A percentile compares a stretch with the other conserved stretches of the same genome.
Conservation (phyloP, 1,284 basidiomycete genomes). For the Fistulinella staudtii region DNA sequence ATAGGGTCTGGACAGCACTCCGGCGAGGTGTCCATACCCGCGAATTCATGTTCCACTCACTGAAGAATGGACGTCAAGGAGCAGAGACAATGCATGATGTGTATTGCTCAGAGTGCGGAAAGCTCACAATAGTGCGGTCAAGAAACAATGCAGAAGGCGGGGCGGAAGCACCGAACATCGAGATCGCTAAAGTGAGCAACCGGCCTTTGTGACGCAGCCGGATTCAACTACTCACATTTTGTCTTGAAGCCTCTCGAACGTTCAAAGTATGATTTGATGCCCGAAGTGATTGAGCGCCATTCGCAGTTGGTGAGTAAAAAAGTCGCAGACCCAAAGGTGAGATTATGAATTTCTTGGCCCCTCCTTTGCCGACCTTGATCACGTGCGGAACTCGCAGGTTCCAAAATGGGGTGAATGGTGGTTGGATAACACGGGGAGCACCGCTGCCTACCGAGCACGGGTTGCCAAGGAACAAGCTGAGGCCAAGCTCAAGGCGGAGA, state of each 20-base stretch:
- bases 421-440: constrained; percentile 16
- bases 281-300: constrained; percentile 9
- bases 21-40: constrained; percentile 18
- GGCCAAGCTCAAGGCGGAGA: constrained; percentile 2
- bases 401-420: constrained; percentile 14
- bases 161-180: constrained; percentile 14
- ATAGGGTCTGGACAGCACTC: constrained; percentile 21
- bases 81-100: constrained; percentile 21
- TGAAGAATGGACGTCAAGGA: constrained; percentile 15
- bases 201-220: too few species aligned
- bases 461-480: constrained; percentile 10
- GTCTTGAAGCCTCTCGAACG: constrained; percentile 12
- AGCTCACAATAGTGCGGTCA: constrained; percentile 12
- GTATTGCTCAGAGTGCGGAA: constrained; percentile 21
- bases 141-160: constrained; percentile 16
- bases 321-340: not conserved
- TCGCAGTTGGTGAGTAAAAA: not conserved
- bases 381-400: not conserved
- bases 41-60: constrained; percentile 20
- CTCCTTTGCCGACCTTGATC: not conserved
- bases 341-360: not conserved
- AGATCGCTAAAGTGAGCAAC: constrained; percentile 8
- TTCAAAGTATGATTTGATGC: constrained; percentile 14
- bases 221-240: not conserved
- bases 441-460: constrained; percentile 14